Evolutionary conservation across 116 monocot genomes (phyloP).

Genomic region (Thalassia testudinum): DNA sequence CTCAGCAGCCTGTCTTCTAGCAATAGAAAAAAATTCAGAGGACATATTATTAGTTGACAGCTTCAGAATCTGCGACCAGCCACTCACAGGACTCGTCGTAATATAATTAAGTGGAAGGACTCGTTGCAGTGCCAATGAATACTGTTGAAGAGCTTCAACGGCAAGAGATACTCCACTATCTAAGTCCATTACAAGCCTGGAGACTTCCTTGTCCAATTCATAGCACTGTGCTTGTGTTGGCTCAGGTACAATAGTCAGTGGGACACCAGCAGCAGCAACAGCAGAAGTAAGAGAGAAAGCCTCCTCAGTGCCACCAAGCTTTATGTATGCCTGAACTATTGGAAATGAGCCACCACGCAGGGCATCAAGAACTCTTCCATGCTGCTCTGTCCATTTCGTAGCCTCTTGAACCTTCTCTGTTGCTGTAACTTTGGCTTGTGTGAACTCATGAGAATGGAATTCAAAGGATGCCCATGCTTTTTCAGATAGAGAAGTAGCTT

Average conservation of each 20-base stretch:
- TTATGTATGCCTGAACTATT: conserved; percentile 24
- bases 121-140: conserved; percentile 58
- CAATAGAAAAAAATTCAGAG: conserved; percentile 52
- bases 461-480: conserved; percentile 61
- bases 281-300: conserved; percentile 66
- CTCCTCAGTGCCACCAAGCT: conserved; percentile 36
- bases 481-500: conserved; percentile 51
- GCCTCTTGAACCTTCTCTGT: conserved; percentile 62
- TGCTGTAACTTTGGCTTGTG: conserved; percentile 56
- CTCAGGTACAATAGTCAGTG: conserved; percentile 90
- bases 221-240: conserved; percentile 70
- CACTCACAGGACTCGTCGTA: conserved; percentile 54
- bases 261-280: conserved; percentile 63
- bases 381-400: conserved; percentile 66
- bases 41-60: conserved; percentile 57
- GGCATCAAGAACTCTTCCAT: conserved; percentile 64
- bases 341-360: conserved; percentile 47
- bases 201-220: conserved; percentile 85
- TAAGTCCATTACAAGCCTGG: conserved; percentile 45
- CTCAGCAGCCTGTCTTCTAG: conserved; percentile 54
- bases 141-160: conserved; percentile 53
- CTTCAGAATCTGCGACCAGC: conserved; percentile 79
- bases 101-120: conserved; percentile 75
- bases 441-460: conserved; percentile 60
- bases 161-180: conserved; percentile 47